A percentile compares a stretch with the other conserved stretches of the same genome.
phyloP scores from a whole-genome alignment of 306 rosid genomes.

The Prunus persica region DNA sequence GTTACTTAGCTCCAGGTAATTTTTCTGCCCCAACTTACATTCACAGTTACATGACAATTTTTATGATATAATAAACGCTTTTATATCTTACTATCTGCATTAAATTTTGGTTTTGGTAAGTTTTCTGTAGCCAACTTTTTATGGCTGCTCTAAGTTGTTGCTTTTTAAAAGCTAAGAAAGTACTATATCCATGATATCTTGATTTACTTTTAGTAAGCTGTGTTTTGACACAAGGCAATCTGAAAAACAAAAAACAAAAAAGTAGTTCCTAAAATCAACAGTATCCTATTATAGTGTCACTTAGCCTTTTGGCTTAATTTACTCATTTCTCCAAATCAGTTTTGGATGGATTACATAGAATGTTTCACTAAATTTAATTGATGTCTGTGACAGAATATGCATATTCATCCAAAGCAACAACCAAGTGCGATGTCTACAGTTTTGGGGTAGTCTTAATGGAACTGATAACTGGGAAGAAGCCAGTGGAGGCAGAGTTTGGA shows the following conservation, averaged over 20 bases:
- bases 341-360: background rate
- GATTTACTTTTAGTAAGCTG: background rate
- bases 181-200: background rate
- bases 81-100: background rate
- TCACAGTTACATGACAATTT: background rate
- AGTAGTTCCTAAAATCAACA: background rate
- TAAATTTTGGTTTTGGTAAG: background rate
- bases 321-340: background rate
- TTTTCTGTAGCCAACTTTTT: background rate
- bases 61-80: background rate
- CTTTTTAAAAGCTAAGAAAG: background rate
- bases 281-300: background rate
- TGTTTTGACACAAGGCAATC: background rate
- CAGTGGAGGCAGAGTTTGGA: slow-evolving; percentile 81
- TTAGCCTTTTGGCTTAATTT: background rate
- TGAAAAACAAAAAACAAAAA: too few relatives aligned
- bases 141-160: background rate
- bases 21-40: slow-evolving; percentile 6
- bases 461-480: slow-evolving; percentile 86
- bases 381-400: slow-evolving; percentile 78
- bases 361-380: slow-evolving; percentile 11
- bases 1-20: slow-evolving; percentile 93
- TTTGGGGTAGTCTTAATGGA: slow-evolving; percentile 94
- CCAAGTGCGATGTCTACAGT: slow-evolving; percentile 94
- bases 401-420: slow-evolving; percentile 84